Evolutionary conservation across 805 yeast species (phyloP).

Genomic region (Metschnikowia koreensis): DNA sequence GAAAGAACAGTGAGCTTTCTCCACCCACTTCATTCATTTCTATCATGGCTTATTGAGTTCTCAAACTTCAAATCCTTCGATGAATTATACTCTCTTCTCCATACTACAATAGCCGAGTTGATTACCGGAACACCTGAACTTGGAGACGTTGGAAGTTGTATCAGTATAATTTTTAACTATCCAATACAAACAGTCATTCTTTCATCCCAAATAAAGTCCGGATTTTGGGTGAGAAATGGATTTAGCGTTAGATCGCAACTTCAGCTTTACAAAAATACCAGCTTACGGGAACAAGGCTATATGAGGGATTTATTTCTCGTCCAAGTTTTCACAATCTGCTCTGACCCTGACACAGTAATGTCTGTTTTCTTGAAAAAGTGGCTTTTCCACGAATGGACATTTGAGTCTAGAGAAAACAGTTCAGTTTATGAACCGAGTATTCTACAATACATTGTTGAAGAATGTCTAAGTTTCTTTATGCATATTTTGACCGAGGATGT

Average conservation of each 20-base stretch:
- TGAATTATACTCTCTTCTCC: conserved; percentile 23
- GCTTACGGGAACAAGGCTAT: conserved; percentile 79
- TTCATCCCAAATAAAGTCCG: conserved; percentile 80
- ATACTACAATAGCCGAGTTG: conserved; percentile 11
- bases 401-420: conserved; percentile 20
- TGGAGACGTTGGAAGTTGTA: background rate
- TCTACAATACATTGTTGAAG: conserved; percentile 70
- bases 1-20: conserved; percentile 60
- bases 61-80: conserved; percentile 28
- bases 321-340: conserved; percentile 57
- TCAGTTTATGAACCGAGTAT: conserved; percentile 45
- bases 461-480: conserved; percentile 66
- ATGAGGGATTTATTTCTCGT: conserved; percentile 72
- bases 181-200: conserved; percentile 75
- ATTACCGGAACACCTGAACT: background rate
- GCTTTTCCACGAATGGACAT: conserved; percentile 46
- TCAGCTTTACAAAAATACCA: conserved; percentile 72
- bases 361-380: conserved; percentile 65
- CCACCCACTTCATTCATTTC: conserved; percentile 75
- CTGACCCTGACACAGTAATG: conserved; percentile 54
- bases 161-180: conserved; percentile 54
- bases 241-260: conserved; percentile 74
- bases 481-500: conserved; percentile 66
- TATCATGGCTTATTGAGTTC: conserved; percentile 69
- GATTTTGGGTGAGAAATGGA: conserved; percentile 95